These are phyloP conservation scores for Radiomyces spectabilis DNA, from an alignment of 192 early-diverging fungal species.

Conservation along the genomic window DNA sequence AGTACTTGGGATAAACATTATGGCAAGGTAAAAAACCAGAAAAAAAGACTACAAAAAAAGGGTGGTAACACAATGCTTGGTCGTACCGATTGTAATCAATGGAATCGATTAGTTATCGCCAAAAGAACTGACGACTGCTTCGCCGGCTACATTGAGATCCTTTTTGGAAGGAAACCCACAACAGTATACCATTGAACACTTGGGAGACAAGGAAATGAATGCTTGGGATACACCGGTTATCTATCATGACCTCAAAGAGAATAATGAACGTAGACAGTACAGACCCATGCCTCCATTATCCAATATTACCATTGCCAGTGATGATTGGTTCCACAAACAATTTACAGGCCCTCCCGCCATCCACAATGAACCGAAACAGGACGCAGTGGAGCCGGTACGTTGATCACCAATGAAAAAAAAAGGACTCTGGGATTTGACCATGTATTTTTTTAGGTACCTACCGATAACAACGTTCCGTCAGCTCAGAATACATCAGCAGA, in stretches of 20 bases:
- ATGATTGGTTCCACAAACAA: constrained; percentile 1
- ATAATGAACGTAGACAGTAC: constrained; percentile 1
- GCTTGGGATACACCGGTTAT: constrained; percentile 14
- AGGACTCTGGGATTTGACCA: too few species aligned
- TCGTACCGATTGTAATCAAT: too few species aligned
- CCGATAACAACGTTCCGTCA: too few species aligned
- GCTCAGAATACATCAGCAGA: too few species aligned
- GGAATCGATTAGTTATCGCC: too few species aligned
- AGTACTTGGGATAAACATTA: constrained; percentile 53
- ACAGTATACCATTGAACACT: background rate
- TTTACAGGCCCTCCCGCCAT: too few species aligned
- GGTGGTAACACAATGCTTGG: background rate
- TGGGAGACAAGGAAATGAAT: constrained; percentile 1
- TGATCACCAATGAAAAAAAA: too few species aligned
- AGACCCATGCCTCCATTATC: constrained; percentile 18
- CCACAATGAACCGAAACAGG: too few species aligned
- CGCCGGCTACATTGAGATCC: background rate
- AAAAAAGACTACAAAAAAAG: background rate
- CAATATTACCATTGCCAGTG: constrained; percentile 2
- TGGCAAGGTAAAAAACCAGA: constrained; percentile 15
- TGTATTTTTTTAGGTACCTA: too few species aligned
- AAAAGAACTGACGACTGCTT: background rate
- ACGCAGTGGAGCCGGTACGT: too few species aligned
- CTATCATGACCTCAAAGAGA: background rate
- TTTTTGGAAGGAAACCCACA: too few species aligned